Base-by-base conservation (phyloP, 2,329 filamentous ascomycete genomes). In the Daldinia sp. region DNA sequence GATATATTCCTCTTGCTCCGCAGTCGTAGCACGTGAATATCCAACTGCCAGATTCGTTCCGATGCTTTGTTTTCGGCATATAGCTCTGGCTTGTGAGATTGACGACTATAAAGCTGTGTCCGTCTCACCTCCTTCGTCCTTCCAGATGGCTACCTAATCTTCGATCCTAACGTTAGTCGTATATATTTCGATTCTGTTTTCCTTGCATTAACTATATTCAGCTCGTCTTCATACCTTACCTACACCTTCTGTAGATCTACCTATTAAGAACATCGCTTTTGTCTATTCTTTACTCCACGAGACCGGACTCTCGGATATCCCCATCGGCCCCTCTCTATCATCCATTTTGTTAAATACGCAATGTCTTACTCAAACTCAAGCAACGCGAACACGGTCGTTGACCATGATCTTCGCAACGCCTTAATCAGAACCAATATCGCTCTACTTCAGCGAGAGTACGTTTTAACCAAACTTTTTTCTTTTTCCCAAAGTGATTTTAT, bases 361-460 rank as follows among this genome's bases (percentile, higher is more conserved):
- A 71, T 69, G 69, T 48, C 62, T 39, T 55, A 67, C 33, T 37
- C 58, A 48, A 54, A 28, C 33, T 30, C 60, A 53, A 54, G 33
- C 26, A 62, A 59, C 46, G 58, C 44, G 12, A 61, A 59, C 48
- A 46, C 48, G 71, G 81, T 80, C 78, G 77, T 80, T 42, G 78
- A 82, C 46, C 81, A 84, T 53, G 75, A 79, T 51, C 73, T 85
- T 44, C 81, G 82, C 68, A 74, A 78, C 39, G 78, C 81, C 41
- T 74, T 86, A 39, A 79, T 81, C 63, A 82, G 83, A 58, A 78
- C 86, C 67, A 83, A 84, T 69, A 81, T 87, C 67, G 83, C 83
- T 30, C 79, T 84, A 30, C 75, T 85, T 39, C 82, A 84, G 75
- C 81, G 80, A 50, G 78, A 84, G 84, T 86, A 77, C 73, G 84